Evolutionary conservation across 768 basidiomycete species (phyloP).

Genomic region (Xerocomellus intermedius): DNA sequence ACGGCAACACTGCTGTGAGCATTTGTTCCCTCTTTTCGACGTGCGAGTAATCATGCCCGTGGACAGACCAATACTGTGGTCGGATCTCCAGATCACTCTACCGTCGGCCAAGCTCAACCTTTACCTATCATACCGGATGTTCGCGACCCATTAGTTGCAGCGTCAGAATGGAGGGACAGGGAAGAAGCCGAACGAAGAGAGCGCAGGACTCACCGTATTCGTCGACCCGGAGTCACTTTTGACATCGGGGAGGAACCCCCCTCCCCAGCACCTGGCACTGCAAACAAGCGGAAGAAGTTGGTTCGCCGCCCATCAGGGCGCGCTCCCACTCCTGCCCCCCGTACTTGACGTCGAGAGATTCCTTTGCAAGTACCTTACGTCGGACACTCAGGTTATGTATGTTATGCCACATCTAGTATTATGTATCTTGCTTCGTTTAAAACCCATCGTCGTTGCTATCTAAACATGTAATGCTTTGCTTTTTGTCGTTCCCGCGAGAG

Average conservation of each 20-base stretch:
- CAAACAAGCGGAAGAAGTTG: constrained; percentile 25
- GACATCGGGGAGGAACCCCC: constrained; percentile 55
- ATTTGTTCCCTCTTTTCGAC: not conserved
- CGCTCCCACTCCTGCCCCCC: constrained; percentile 21
- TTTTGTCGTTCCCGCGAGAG: not conserved
- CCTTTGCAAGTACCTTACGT: constrained; percentile 24
- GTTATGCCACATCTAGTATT: constrained; percentile 27
- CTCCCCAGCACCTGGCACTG: constrained; percentile 35
- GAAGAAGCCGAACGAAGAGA: constrained; percentile 52
- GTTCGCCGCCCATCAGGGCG: constrained; percentile 33
- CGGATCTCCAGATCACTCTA: constrained; percentile 72
- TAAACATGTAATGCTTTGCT: constrained; percentile 3
- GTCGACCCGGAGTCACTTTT: constrained; percentile 66
- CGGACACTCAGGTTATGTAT: constrained; percentile 25
- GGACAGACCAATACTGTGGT: constrained; percentile 65
- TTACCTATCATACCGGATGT: constrained; percentile 45
- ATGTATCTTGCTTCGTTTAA: constrained; percentile 22
- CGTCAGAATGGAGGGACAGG: constrained; percentile 68
- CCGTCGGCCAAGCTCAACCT: constrained; percentile 56
- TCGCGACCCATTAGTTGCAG: constrained; percentile 63
- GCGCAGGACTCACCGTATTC: constrained; percentile 38
- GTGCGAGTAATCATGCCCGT: constrained; percentile 4
- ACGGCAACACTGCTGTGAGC: constrained; percentile 72
- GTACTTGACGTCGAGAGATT: constrained; percentile 14
- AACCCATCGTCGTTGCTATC: constrained; percentile 16